These are phyloP conservation scores for Pseudotsuga menziesii DNA, from an alignment of 75 land plant species.

Conservation along the genomic window DNA sequence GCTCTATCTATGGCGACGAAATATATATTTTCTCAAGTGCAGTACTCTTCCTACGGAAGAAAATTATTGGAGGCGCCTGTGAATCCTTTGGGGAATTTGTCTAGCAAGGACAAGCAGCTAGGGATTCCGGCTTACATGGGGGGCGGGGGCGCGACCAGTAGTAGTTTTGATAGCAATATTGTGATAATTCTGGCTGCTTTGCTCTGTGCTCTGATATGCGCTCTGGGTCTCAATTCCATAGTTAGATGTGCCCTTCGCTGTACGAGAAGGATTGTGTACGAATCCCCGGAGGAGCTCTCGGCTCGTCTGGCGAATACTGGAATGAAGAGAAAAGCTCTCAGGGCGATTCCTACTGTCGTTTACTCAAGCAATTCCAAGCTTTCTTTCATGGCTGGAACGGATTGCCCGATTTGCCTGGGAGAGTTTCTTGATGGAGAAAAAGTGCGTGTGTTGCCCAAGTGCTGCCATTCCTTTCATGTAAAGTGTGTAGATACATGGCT, in stretches of 20 bases:
- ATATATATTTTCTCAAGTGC: too few species aligned
- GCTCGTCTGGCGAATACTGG: conserved; percentile 26
- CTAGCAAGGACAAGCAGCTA: too few species aligned
- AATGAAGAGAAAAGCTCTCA: conserved; percentile 39
- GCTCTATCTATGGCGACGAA: too few species aligned
- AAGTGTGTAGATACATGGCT: conserved; percentile 47
- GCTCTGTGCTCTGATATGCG: conserved; percentile 53
- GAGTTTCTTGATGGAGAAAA: conserved; percentile 27
- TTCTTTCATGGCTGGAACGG: conserved; percentile 7
- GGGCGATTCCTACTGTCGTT: conserved; percentile 21
- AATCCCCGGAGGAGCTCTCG: conserved; percentile 7
- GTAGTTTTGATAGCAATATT: conserved; percentile 53
- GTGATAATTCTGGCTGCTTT: conserved; percentile 64
- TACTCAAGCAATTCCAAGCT: not conserved
- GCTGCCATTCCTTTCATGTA: conserved; percentile 39
- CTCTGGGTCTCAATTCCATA: conserved; percentile 55
- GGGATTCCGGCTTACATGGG: too few species aligned
- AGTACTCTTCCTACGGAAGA: too few species aligned
- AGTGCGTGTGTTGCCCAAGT: conserved; percentile 27
- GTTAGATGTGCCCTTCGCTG: conserved; percentile 38
- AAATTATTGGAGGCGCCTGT: too few species aligned
- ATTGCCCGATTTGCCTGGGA: conserved; percentile 37
- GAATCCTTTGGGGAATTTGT: too few species aligned
- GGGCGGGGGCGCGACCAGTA: not conserved
- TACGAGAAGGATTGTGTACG: conserved; percentile 13